A percentile compares a stretch with the other conserved stretches of the same genome.
phyloP scores from a whole-genome alignment of 192 early-diverging fungal species.

The Podila horticola region DNA sequence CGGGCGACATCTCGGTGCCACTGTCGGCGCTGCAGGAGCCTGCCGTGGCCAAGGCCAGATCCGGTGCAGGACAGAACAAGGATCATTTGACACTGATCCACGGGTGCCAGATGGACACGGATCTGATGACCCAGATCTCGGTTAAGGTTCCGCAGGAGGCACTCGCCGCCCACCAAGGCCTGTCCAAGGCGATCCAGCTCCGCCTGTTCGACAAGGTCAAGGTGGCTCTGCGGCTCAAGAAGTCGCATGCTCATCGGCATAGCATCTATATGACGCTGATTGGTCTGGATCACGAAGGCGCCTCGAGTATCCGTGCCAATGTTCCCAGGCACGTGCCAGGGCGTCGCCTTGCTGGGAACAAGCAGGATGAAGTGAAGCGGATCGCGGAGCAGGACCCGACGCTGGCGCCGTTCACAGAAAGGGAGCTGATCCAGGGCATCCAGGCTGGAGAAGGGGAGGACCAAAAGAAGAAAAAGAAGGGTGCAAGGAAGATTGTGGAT shows the following conservation, averaged over 20 bases:
- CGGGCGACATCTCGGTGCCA: constrained; percentile 63
- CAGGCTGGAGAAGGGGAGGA: constrained; percentile 10
- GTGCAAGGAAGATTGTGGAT: constrained; percentile 1
- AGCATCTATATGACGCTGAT: constrained; percentile 73
- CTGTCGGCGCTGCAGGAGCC: constrained; percentile 67
- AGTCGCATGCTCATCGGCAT: constrained; percentile 68
- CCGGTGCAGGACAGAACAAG: neutral
- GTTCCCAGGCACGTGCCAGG: constrained; percentile 8
- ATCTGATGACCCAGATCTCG: constrained; percentile 60
- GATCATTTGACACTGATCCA: constrained; percentile 1
- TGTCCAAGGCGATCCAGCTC: constrained; percentile 57
- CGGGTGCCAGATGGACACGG: constrained; percentile 52
- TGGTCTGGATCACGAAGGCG: constrained; percentile 52
- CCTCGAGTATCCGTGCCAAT: neutral
- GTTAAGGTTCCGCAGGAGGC: constrained; percentile 47
- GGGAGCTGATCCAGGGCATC: constrained; percentile 34
- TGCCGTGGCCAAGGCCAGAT: constrained; percentile 43
- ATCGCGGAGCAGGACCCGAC: constrained; percentile 32
- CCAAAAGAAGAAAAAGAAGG: constrained; percentile 9
- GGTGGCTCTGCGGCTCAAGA: constrained; percentile 66
- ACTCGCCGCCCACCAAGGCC: constrained; percentile 32
- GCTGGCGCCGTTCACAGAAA: constrained; percentile 15
- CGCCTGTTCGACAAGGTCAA: constrained; percentile 72
- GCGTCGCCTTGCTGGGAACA: neutral
- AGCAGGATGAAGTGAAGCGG: constrained; percentile 28